Evolutionary conservation across 202 grass and related monocot species (phyloP).

Genomic region (Panicum virgatum): DNA sequence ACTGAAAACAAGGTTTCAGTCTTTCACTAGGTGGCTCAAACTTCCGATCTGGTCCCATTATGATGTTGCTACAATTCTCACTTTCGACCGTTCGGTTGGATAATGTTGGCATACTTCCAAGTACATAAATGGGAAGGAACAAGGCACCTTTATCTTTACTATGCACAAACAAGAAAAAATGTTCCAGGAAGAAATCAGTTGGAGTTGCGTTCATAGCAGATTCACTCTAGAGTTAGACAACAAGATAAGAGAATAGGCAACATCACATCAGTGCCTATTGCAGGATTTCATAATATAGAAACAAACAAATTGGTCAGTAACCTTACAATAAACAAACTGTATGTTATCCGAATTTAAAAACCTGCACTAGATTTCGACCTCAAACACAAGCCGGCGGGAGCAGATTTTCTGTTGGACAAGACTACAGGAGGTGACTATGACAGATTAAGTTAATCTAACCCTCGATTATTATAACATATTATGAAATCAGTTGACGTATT

Average conservation of each 20-base stretch:
- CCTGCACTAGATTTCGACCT: background rate
- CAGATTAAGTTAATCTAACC: constrained; percentile 32
- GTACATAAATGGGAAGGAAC: constrained; percentile 1
- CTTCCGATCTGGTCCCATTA: constrained; percentile 6
- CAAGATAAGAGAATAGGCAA: background rate
- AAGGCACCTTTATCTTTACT: background rate
- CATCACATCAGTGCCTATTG: constrained; percentile 18
- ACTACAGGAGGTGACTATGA: constrained; percentile 17
- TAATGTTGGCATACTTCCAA: constrained; percentile 3
- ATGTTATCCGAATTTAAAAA: constrained; percentile 11
- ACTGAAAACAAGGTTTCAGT: background rate
- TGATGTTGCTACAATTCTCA: background rate
- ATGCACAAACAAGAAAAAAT: background rate
- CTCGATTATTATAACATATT: constrained; percentile 5
- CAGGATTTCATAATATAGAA: constrained; percentile 2
- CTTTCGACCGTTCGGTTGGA: constrained; percentile 20
- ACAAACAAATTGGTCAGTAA: constrained; percentile 22
- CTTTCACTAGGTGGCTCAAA: background rate
- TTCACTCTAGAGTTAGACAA: constrained; percentile 23
- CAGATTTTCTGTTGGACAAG: constrained; percentile 18
- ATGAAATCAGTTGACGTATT: constrained; percentile 36
- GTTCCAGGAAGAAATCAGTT: background rate
- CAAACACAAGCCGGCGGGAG: constrained; percentile 1
- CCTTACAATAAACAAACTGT: constrained; percentile 19
- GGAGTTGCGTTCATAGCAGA: background rate